phyloP scores from a whole-genome alignment of 1,284 basidiomycete genomes.

The Ustilago bromivora region DNA sequence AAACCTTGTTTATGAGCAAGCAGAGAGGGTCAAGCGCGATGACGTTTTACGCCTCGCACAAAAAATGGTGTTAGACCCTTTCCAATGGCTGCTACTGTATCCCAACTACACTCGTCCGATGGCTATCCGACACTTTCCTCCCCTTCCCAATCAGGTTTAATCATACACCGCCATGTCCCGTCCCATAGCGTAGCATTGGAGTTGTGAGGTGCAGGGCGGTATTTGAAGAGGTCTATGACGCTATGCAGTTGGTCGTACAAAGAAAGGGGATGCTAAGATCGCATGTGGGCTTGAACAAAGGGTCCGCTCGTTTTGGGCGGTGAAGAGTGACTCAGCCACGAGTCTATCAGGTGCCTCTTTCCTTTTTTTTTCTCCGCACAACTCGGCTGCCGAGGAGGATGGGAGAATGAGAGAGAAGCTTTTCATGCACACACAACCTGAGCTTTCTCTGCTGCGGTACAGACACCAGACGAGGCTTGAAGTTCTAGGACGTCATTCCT shows the following conservation, averaged over 20 bases:
- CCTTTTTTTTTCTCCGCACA: conserved; percentile 6
- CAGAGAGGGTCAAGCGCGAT: neutral
- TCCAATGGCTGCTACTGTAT: too few species aligned
- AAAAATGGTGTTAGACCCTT: too few species aligned
- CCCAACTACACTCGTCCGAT: too few species aligned
- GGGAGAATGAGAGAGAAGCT: neutral
- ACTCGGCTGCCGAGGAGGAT: neutral
- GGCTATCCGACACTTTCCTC: too few species aligned
- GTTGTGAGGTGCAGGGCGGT: too few species aligned
- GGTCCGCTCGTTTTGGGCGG: neutral
- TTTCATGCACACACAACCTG: conserved; percentile 1
- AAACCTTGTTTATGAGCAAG: conserved; percentile 2
- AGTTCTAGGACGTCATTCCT: conserved; percentile 12
- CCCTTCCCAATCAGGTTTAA: too few species aligned
- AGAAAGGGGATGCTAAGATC: too few species aligned
- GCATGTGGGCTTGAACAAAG: neutral
- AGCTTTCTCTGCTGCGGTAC: neutral
- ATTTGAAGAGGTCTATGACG: neutral
- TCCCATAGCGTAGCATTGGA: too few species aligned
- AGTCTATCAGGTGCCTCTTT: conserved; percentile 6
- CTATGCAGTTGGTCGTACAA: too few species aligned
- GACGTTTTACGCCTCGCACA: conserved; percentile 3
- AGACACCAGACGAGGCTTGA: neutral
- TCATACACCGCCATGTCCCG: too few species aligned
- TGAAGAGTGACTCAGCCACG: conserved; percentile 21